Evolutionary conservation across 805 yeast species (phyloP).

Genomic region (Tetrapisispora arboricola): DNA sequence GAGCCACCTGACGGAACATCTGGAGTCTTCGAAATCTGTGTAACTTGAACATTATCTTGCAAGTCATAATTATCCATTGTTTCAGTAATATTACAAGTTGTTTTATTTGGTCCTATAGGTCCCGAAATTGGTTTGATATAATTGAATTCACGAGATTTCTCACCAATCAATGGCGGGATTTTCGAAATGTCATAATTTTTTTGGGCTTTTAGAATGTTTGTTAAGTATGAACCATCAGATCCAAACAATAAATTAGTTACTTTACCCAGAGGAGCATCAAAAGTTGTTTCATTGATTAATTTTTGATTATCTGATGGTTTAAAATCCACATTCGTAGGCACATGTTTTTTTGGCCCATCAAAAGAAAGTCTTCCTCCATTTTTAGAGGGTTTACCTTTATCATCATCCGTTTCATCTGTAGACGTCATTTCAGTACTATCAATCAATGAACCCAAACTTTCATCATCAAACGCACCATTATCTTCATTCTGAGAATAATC

Average conservation of each 20-base stretch:
- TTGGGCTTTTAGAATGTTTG: conserved; percentile 42
- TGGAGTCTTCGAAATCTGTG: conserved; percentile 57
- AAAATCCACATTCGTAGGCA: conserved; percentile 39
- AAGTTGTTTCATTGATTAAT: conserved; percentile 41
- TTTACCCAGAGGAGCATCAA: conserved; percentile 57
- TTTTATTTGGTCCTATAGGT: conserved; percentile 70
- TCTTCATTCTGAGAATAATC: conserved; percentile 14
- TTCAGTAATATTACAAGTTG: conserved; percentile 55
- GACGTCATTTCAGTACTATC: conserved; percentile 20
- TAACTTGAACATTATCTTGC: conserved; percentile 37
- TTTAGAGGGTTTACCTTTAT: conserved; percentile 3
- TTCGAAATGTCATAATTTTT: conserved; percentile 53
- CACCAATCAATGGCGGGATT: conserved; percentile 32
- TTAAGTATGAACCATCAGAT: conserved; percentile 37
- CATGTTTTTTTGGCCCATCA: conserved; percentile 37
- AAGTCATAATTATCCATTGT: conserved; percentile 43
- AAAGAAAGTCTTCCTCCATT: background rate
- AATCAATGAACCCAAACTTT: conserved; percentile 2
- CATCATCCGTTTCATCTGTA: conserved; percentile 29
- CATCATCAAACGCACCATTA: conserved; percentile 15
- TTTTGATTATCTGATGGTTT: conserved; percentile 40
- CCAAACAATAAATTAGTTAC: conserved; percentile 56
- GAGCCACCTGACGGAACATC: conserved; percentile 76
- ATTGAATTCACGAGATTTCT: conserved; percentile 38
- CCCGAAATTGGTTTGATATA: conserved; percentile 57